These are phyloP conservation scores for Fusarium buharicum DNA, from an alignment of 2,329 filamentous ascomycete species.

Conservation along the genomic window DNA sequence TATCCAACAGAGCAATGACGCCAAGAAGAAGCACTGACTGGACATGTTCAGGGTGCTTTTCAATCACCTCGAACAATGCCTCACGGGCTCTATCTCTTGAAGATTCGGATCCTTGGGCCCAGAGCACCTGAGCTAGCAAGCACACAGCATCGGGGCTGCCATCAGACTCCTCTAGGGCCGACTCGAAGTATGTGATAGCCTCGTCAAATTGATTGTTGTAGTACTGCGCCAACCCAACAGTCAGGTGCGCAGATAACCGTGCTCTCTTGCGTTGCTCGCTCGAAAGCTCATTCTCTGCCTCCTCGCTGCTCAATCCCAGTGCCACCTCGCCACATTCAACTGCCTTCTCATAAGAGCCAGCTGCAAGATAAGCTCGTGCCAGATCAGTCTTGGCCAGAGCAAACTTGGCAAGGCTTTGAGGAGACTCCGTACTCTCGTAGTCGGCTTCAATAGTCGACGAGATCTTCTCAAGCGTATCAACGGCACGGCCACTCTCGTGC, in stretches of 20 bases:
- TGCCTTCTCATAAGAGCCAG: slow-evolving; percentile 72
- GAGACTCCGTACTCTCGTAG: slow-evolving; percentile 85
- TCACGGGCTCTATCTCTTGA: slow-evolving; percentile 81
- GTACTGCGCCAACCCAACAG: slow-evolving; percentile 84
- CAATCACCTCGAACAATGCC: slow-evolving; percentile 82
- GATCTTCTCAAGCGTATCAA: slow-evolving; percentile 71
- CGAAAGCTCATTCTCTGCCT: slow-evolving; percentile 72
- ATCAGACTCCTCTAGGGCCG: slow-evolving; percentile 79
- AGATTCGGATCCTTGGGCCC: slow-evolving; percentile 83
- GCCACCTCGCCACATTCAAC: slow-evolving; percentile 84
- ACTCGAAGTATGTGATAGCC: slow-evolving; percentile 82
- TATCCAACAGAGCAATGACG: slow-evolving; percentile 82
- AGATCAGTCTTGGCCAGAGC: slow-evolving; percentile 88
- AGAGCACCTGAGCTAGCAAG: slow-evolving; percentile 88
- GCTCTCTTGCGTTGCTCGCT: slow-evolving; percentile 73
- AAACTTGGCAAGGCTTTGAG: slow-evolving; percentile 77
- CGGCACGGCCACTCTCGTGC: slow-evolving; percentile 72
- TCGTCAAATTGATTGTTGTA: slow-evolving; percentile 72
- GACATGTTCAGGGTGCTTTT: slow-evolving; percentile 77
- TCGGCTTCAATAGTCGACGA: slow-evolving; percentile 79
- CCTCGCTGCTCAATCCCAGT: slow-evolving; percentile 79
- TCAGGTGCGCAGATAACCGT: slow-evolving; percentile 85
- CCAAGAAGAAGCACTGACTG: slow-evolving; percentile 84
- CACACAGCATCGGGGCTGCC: slow-evolving; percentile 86
- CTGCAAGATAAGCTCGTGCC: slow-evolving; percentile 82